Evolutionary conservation across 1,284 basidiomycete genomes (phyloP), one percentile per base, ranked within the genome.

Genomic region (Kwoniella shivajii): DNA sequence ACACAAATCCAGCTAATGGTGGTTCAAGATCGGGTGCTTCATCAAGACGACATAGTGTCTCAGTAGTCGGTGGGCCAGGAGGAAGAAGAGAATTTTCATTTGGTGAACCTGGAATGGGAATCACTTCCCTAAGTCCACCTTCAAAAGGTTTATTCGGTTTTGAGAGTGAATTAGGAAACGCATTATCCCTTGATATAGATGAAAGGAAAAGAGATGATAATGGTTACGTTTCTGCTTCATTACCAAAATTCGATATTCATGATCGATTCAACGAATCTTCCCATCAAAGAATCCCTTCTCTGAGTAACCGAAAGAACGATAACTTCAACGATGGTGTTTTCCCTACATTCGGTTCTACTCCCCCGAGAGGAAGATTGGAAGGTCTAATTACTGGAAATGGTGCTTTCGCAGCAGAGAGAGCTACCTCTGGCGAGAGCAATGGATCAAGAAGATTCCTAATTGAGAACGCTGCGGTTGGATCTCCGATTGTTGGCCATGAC

Each of bases 11-110:
- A n/a, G n/a, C 20, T 6, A 41, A 33, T 43, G 27, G n/a, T 22
- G 57, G 57, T 13, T 48, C 50, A 13, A 22, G 55, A 31, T 76
- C 74, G 1, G 91, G 90, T 0, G 87, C 88, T 1, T 90, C 90
- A 10, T 90, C 88, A 66, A 80, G 91, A 42, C 80, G 91, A 36
- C 91, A 93, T 68, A 90, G 88, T 59, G 90, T 94, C 61, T 90
- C 88, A 56, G 85, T 92, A 57, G 88, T 92, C 6, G 70, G 74
- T 22, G 71, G 76, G 10, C 68, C 66, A 1, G 68, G 64, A 13
- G 70, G 71, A 30, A 59, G 76, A 29, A 61, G 73, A 39, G 75
- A 75, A 18, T 71, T 74, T 46, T 59, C 60, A 46, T 71, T 74
- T 59, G 63, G 69, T 24, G 72, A 74, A n/a, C 86, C 87, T 0